Evolutionary conservation across 1,284 basidiomycete genomes (phyloP), one percentile per base, ranked within the genome.

Genomic region (Naganishia sp.): DNA sequence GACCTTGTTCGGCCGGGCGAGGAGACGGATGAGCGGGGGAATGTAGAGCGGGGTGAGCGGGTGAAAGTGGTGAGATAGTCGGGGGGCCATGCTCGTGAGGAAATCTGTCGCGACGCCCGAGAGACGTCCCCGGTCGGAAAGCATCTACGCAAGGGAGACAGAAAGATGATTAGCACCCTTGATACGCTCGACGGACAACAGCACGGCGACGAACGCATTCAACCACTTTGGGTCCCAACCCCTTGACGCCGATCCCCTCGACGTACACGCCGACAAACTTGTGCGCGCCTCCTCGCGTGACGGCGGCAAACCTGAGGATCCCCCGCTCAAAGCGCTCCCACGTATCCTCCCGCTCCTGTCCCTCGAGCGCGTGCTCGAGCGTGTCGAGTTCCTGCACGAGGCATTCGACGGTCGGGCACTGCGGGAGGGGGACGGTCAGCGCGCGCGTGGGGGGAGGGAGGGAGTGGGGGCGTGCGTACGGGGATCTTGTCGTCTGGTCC

Each of bases 1-100:
- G 9, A 83, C 80, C 70, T 82, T 83, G 74, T 83, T 83, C 0
- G 82, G 82, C 42, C 82, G 72, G 0, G 80, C 80, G 56, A 82
- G 80, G 43, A 83, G 77, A 21, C 74, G 71, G 55, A 83, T 69
- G 5, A 83, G 71, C 0, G 81, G 76, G 16, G 82, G 81, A 13
- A 83, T 69, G 70, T 82, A 83, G 39, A 81, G 71, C 3, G 72
- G 66, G 25, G 83, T 76, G 16, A 82, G 76, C 4, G 79, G 71
- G 4, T 75, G 74, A 69, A 83, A 83, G 23, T 74, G 67, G 7
- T 68, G 46, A 2, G 70, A 74, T 9, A 83, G 74, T 0, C 82
- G 75, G 0, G 82, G 82, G 0, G 81, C 82, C 63, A 83, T 76
- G 10, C 81, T 80, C 56, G 81, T 79, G 9, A 83, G 68, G 44